phyloP scores from a whole-genome alignment of 805 yeast species.

The Saccharomycopsis sp. region DNA sequence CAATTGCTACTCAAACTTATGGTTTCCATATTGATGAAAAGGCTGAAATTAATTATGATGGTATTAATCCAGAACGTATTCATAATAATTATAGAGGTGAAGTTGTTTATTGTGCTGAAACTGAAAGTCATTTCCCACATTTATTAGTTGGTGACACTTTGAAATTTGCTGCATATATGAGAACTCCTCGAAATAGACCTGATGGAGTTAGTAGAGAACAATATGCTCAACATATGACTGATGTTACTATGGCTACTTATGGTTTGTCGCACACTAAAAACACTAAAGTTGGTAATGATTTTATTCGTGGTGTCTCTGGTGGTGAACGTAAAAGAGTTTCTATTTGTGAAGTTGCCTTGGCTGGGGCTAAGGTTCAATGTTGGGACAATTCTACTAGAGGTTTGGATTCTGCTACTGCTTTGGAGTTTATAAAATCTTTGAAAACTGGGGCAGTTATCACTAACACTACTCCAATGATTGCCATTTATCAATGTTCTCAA shows the following conservation, averaged over 20 bases:
- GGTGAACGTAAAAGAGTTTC: slow-evolving; percentile 73
- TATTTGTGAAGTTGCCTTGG: slow-evolving; percentile 53
- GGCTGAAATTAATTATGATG: slow-evolving; percentile 43
- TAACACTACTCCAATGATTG: slow-evolving; percentile 49
- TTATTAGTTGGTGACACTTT: slow-evolving; percentile 57
- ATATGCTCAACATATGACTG: slow-evolving; percentile 42
- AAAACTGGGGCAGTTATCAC: slow-evolving; percentile 43
- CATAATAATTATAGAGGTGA: slow-evolving; percentile 49
- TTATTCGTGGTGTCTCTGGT: slow-evolving; percentile 66
- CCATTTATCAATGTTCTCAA: slow-evolving; percentile 55
- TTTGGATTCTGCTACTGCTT: slow-evolving; percentile 55
- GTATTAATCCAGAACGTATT: slow-evolving; percentile 40
- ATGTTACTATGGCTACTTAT: slow-evolving; percentile 45
- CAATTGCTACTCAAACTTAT: slow-evolving; percentile 48
- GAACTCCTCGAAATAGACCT: slow-evolving; percentile 52
- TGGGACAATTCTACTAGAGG: slow-evolving; percentile 65
- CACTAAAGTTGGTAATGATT: slow-evolving; percentile 62
- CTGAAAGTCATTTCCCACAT: slow-evolving; percentile 59
- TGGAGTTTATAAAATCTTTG: slow-evolving; percentile 48
- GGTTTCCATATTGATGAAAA: slow-evolving; percentile 44
- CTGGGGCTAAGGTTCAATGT: slow-evolving; percentile 44
- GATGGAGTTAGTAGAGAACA: slow-evolving; percentile 42
- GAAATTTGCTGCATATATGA: slow-evolving; percentile 44
- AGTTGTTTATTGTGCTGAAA: slow-evolving; percentile 56
- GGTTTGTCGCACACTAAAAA: slow-evolving; percentile 48